Evolutionary conservation across 805 yeast species (phyloP).

Genomic region (Danielozyma ontarioensis): DNA sequence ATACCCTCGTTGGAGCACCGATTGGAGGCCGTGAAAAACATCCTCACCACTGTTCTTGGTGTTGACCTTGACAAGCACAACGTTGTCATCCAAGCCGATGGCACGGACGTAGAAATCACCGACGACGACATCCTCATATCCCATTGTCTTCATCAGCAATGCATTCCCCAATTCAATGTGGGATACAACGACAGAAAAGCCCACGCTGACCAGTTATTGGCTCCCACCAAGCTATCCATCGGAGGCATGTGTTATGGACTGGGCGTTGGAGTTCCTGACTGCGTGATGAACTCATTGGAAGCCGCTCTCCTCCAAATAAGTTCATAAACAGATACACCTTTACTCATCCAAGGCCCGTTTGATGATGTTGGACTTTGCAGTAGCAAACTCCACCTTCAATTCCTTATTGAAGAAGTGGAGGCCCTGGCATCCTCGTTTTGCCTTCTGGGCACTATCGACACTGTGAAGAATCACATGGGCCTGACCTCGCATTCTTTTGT

Average conservation of each 20-base stretch:
- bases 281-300: conserved; percentile 58
- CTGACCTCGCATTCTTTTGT: conserved; percentile 53
- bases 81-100: conserved; percentile 16
- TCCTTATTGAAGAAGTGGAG: conserved; percentile 50
- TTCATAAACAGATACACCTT: conserved; percentile 1
- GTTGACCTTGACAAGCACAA: conserved; percentile 17
- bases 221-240: conserved; percentile 38
- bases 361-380: conserved; percentile 19
- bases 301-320: conserved; percentile 42
- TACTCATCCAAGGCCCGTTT: background rate
- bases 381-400: conserved; percentile 38
- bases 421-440: conserved; percentile 43
- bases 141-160: conserved; percentile 33
- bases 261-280: conserved; percentile 89
- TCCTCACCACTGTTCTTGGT: conserved; percentile 18
- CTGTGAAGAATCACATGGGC: conserved; percentile 57
- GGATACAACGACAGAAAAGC: conserved; percentile 53
- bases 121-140: conserved; percentile 27
- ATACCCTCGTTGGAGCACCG: conserved; percentile 26
- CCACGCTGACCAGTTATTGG: conserved; percentile 26
- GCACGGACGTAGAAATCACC: conserved; percentile 8
- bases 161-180: conserved; percentile 77
- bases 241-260: conserved; percentile 78
- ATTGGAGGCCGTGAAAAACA: conserved; percentile 21
- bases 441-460: conserved; percentile 45